Evolutionary conservation across 1,139 yeast genomes (phyloP).

Genomic region (Hansenula lynferdii): DNA sequence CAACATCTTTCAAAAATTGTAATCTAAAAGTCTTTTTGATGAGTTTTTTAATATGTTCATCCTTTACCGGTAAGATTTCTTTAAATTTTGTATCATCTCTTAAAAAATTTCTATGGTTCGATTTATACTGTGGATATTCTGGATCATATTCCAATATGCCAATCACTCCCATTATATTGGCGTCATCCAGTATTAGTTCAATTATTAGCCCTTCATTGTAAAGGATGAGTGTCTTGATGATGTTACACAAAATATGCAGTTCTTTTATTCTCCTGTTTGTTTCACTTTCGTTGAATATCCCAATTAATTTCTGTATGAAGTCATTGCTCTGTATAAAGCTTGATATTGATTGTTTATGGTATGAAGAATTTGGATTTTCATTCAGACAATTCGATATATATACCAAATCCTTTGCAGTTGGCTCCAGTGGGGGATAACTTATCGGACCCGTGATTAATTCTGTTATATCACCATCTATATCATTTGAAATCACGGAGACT

Average conservation of each 20-base stretch:
- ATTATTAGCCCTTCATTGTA: conserved; percentile 68
- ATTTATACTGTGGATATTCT: conserved; percentile 72
- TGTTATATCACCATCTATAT: conserved; percentile 48
- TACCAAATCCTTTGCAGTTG: conserved; percentile 40
- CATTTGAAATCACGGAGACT: conserved; percentile 61
- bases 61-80: conserved; percentile 63
- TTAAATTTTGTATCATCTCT: conserved; percentile 56
- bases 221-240: conserved; percentile 61
- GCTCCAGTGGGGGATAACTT: conserved; percentile 53
- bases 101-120: conserved; percentile 70
- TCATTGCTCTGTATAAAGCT: conserved; percentile 43
- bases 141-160: conserved; percentile 94
- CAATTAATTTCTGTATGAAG: conserved; percentile 49
- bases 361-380: conserved; percentile 49
- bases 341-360: conserved; percentile 48
- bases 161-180: conserved; percentile 54
- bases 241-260: conserved; percentile 64
- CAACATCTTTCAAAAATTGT: conserved; percentile 82
- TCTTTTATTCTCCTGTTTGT: conserved; percentile 39
- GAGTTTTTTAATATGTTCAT: conserved; percentile 42
- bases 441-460: conserved; percentile 83
- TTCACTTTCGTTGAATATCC: conserved; percentile 55
- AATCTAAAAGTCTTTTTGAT: conserved; percentile 73
- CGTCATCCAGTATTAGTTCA: conserved; percentile 63
- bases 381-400: conserved; percentile 47